phyloP scores from a whole-genome alignment of 495 filamentous ascomycete genomes.

The Aspergillus sparsus region DNA sequence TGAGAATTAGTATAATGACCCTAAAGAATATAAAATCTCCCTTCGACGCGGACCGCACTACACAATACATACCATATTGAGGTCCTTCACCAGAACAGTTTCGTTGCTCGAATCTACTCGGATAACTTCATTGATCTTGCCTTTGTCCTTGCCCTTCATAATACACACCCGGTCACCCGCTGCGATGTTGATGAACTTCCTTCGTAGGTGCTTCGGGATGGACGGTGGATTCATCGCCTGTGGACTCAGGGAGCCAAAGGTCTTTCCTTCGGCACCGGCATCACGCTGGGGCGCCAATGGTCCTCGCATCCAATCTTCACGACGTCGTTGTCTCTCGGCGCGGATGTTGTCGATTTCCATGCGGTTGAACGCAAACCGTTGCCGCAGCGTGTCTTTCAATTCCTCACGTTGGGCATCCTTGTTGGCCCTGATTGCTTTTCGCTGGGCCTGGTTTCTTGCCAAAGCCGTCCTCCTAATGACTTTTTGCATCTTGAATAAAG shows the following conservation, averaged over 20 bases:
- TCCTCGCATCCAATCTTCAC: slow-evolving; percentile 76
- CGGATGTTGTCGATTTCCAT: slow-evolving; percentile 34
- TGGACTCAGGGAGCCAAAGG: slow-evolving; percentile 54
- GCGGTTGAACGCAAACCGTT: slow-evolving; percentile 37
- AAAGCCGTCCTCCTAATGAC: slow-evolving; percentile 67
- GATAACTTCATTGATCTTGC: slow-evolving; percentile 71
- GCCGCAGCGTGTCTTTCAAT: slow-evolving; percentile 35
- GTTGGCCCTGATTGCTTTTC: slow-evolving; percentile 44
- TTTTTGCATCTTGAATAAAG: slow-evolving; percentile 65
- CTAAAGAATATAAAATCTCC: too few relatives aligned
- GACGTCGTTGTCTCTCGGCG: slow-evolving; percentile 37
- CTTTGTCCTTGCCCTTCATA: slow-evolving; percentile 72
- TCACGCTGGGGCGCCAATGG: slow-evolving; percentile 73
- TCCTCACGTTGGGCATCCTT: slow-evolving; percentile 41
- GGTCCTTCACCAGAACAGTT: slow-evolving; percentile 59
- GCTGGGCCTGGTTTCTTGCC: slow-evolving; percentile 63
- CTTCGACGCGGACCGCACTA: too few relatives aligned
- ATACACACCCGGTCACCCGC: slow-evolving; percentile 76
- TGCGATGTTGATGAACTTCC: slow-evolving; percentile 63
- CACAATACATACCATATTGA: slow-evolving; percentile 63
- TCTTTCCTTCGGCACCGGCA: slow-evolving; percentile 48
- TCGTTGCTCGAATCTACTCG: slow-evolving; percentile 58
- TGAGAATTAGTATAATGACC: too few relatives aligned
- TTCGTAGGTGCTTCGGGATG: slow-evolving; percentile 48
- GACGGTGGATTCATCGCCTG: slow-evolving; percentile 36